Base-by-base conservation (phyloP, 352 stramenopile genomes). In the Globisporangium paddicum region DNA sequence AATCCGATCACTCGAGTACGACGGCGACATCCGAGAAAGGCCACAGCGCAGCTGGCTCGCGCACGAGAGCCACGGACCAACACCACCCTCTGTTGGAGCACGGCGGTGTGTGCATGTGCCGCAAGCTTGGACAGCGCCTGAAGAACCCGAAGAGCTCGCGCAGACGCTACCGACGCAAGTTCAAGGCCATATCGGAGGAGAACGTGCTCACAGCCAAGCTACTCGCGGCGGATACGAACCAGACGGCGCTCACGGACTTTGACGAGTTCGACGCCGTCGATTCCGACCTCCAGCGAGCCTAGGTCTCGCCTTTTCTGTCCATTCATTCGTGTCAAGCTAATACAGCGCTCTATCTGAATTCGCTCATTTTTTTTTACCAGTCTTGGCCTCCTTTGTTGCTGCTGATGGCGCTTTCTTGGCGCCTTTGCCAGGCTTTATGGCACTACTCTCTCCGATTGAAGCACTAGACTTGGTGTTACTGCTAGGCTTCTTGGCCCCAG, bases 61-160 rank as follows among this genome's bases (percentile, higher is more conserved):
- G 49, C 19, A 34, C 19, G 11, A 48, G 14, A 19, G n/a, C 16
- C 16, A 21, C 14, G 5, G 18, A 44, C 16, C 38, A 52, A 2
- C 45, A 55, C 4, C 50, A 55, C 5, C 52, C 46, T 3, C 35
- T 59, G 1, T n/a, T 45, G 2, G 47, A 71, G 28, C 57, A 65
- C 10, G 48, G 66, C 7, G 46, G 63, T 1, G 47, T 77, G 34
- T 80, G 73, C 45, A 59, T 55, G 5, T 80, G 73, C 44, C 66
- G 64, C 5, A 77, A 77, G 52, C 62, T 73, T 5, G 73, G 73
- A 0, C 73, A 82, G 57, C 65, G 64, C 1, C 34, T 75, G 5
- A 46, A 71, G 40, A 47, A 58, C 26, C 41, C 42, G 21, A 73
- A 73, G 32, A 26, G 28, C 1, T 41, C 51, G 13, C 55, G 60